These are phyloP conservation scores for Rauvolfia tetraphylla DNA, from an alignment of 257 asterid genomes.

Conservation along the genomic window DNA sequence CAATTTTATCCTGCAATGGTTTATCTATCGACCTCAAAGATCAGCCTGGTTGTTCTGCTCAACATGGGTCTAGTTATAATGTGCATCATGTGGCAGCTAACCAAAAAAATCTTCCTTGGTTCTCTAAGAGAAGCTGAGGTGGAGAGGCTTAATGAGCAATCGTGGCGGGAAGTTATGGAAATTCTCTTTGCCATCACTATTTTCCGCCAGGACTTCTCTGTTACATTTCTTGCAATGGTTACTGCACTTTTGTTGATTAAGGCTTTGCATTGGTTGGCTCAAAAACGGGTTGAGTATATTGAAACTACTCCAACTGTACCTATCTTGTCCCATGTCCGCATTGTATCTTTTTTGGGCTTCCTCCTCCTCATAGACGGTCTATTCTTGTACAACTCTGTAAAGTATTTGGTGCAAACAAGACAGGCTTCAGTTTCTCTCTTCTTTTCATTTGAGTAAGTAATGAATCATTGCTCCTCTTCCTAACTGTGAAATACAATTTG, in stretches of 20 bases:
- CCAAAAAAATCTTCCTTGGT: conserved; percentile 89
- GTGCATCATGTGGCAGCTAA: conserved; percentile 91
- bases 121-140: conserved; percentile 94
- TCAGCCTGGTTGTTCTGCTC: conserved; percentile 77
- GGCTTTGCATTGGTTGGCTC: conserved; percentile 98
- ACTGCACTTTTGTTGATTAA: conserved; percentile 84
- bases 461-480: conserved; percentile 1
- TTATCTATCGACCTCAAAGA: conserved; percentile 86
- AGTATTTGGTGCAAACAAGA: conserved; percentile 64
- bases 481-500: not conserved
- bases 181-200: conserved; percentile 92
- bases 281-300: conserved; percentile 93
- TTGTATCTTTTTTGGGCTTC: conserved; percentile 83
- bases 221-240: conserved; percentile 75
- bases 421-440: conserved; percentile 87
- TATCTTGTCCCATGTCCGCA: conserved; percentile 67
- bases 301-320: conserved; percentile 91
- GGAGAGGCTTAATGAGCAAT: conserved; percentile 97
- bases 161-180: conserved; percentile 98
- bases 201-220: conserved; percentile 92
- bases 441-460: conserved; percentile 90
- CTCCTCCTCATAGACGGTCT: conserved; percentile 69
- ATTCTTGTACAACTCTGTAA: conserved; percentile 56
- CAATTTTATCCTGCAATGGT: conserved; percentile 97
- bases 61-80: conserved; percentile 82